Conservation (phyloP, 1,284 basidiomycete species). For the Cystodermella granulosa region DNA sequence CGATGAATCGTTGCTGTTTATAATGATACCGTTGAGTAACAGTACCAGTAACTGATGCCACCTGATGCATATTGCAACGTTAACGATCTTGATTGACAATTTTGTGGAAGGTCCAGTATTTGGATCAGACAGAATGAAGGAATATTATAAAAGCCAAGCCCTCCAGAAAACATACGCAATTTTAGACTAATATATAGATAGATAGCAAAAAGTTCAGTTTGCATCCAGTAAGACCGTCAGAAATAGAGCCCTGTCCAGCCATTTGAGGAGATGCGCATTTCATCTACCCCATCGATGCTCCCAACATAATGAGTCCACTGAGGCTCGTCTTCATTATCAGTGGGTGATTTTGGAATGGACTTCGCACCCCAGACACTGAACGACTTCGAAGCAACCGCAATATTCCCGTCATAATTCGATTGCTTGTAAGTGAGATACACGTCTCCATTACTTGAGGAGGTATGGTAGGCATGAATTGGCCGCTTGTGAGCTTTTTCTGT, state of each 20-base stretch:
- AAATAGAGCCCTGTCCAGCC: constrained; percentile 57
- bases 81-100: too few relatives aligned
- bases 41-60: too few relatives aligned
- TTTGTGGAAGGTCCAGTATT: too few relatives aligned
- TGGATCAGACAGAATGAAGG: too few relatives aligned
- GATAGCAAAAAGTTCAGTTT: too few relatives aligned
- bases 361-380: constrained; percentile 38
- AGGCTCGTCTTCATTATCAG: constrained; percentile 18
- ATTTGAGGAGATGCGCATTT: constrained; percentile 41
- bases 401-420: constrained; percentile 47
- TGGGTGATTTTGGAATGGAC: constrained; percentile 11
- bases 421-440: constrained; percentile 53
- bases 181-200: too few relatives aligned
- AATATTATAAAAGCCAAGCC: too few relatives aligned
- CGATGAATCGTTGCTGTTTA: too few relatives aligned
- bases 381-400: constrained; percentile 45
- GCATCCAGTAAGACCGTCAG: constrained; percentile 24
- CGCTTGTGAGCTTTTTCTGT: constrained; percentile 39
- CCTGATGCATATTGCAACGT: too few relatives aligned
- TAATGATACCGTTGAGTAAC: too few relatives aligned
- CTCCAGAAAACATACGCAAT: too few relatives aligned
- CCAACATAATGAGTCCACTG: constrained; percentile 47
- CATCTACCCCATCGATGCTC: constrained; percentile 45
- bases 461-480: constrained; percentile 46
- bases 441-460: constrained; percentile 46